Conservation (phyloP, 1,139 yeast genomes). For the Saccharomycopsis hybrid region DNA sequence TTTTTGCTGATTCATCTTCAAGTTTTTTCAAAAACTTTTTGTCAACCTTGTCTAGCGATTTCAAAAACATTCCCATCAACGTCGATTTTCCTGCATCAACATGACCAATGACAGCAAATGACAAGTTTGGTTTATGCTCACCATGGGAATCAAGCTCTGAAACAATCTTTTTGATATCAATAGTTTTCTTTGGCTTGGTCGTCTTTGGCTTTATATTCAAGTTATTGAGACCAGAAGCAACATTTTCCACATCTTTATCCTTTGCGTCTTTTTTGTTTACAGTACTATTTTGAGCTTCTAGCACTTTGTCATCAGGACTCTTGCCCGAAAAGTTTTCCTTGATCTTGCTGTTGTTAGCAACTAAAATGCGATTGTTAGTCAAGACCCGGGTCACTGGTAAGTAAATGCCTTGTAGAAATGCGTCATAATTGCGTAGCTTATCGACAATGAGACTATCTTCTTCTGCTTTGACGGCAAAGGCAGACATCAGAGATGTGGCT, state of each 20-base stretch:
- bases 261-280: conserved; percentile 29
- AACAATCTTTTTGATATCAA: conserved; percentile 34
- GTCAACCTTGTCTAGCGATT: conserved; percentile 78
- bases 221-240: conserved; percentile 22
- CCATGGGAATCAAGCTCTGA: conserved; percentile 25
- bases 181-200: conserved; percentile 32
- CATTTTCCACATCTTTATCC: conserved; percentile 22
- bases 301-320: conserved; percentile 77
- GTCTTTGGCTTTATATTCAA: conserved; percentile 24
- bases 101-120: conserved; percentile 89
- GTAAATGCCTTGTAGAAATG: conserved; percentile 35
- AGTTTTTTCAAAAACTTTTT: conserved; percentile 68
- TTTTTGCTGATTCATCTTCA: conserved; percentile 70
- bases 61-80: conserved; percentile 79
- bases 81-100: conserved; percentile 99
- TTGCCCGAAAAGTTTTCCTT: conserved; percentile 56
- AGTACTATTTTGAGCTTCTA: conserved; percentile 44
- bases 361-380: conserved; percentile 35
- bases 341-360: conserved; percentile 35
- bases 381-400: conserved; percentile 28
- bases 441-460: conserved; percentile 11
- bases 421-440: conserved; percentile 26
- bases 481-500: neutral
- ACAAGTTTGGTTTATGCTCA: conserved; percentile 53
- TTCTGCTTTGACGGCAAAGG: neutral